Conservation (phyloP, 2,329 filamentous ascomycete species). For the Ophiognomonia clavigignenti-juglandacearum region DNA sequence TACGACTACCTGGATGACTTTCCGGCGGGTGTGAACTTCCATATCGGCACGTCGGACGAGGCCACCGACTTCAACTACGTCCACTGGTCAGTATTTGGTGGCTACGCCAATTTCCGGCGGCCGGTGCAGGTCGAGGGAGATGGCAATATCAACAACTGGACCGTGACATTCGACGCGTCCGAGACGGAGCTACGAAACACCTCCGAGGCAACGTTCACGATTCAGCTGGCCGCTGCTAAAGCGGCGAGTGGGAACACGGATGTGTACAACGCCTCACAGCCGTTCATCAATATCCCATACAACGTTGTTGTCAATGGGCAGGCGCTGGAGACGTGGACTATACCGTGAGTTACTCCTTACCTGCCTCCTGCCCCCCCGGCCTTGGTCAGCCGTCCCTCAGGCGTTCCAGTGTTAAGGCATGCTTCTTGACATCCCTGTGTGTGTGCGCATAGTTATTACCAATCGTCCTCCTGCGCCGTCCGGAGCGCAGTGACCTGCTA, state of each 20-base stretch:
- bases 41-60: slow-evolving; percentile 47
- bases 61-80: slow-evolving; percentile 55
- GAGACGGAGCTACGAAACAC: slow-evolving; percentile 35
- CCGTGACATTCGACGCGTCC: slow-evolving; percentile 45
- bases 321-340: slow-evolving; percentile 48
- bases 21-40: slow-evolving; percentile 52
- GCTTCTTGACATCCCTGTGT: neutral
- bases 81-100: slow-evolving; percentile 61
- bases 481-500: slow-evolving; percentile 58
- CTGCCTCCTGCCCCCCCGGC: neutral
- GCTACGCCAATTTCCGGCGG: slow-evolving; percentile 43
- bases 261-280: slow-evolving; percentile 47
- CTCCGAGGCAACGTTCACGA: slow-evolving; percentile 51
- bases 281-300: slow-evolving; percentile 48
- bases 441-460: slow-evolving; percentile 37
- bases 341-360: slow-evolving; percentile 36
- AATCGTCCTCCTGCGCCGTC: slow-evolving; percentile 56
- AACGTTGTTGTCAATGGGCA: slow-evolving; percentile 35
- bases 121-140: slow-evolving; percentile 37
- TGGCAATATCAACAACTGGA: slow-evolving; percentile 54
- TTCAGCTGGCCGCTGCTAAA: slow-evolving; percentile 60
- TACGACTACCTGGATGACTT: slow-evolving; percentile 58
- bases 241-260: slow-evolving; percentile 59
- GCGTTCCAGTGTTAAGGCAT: too few relatives aligned
- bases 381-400: too few relatives aligned